Evolutionary conservation across 208 protist species (phyloP).

Genomic region (Trypanosoma cruzi): DNA sequence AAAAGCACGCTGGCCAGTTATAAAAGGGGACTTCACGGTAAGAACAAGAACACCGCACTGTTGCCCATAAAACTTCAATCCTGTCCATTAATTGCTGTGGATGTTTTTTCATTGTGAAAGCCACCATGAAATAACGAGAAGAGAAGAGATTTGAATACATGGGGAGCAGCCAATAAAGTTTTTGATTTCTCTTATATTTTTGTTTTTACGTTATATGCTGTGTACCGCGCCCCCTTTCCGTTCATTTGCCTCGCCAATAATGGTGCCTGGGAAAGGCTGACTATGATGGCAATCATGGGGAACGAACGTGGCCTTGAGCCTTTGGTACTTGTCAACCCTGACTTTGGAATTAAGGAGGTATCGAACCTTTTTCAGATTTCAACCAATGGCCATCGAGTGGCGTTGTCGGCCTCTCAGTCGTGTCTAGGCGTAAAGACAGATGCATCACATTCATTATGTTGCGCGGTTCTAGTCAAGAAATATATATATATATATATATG

Average conservation of each 20-base stretch:
- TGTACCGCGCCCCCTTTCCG: slow-evolving; percentile 27
- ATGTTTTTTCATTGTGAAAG: not conserved
- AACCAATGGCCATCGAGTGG: slow-evolving; percentile 1
- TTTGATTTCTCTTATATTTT: slow-evolving; percentile 12
- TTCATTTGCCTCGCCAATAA: slow-evolving; percentile 10
- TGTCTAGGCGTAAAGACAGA: slow-evolving; percentile 16
- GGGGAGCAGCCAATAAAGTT: not conserved
- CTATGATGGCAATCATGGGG: slow-evolving; percentile 15
- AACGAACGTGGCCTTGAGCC: not conserved
- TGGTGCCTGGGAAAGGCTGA: not conserved
- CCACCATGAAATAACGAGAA: not conserved
- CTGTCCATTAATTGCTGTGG: not conserved
- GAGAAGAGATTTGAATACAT: slow-evolving; percentile 1
- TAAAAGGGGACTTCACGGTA: slow-evolving; percentile 89
- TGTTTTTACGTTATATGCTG: slow-evolving; percentile 24
- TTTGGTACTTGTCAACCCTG: slow-evolving; percentile 10
- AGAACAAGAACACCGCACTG: slow-evolving; percentile 94
- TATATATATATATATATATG: too few species aligned
- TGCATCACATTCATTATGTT: slow-evolving; percentile 13
- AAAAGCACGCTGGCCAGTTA: slow-evolving; percentile 91
- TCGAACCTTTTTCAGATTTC: slow-evolving; percentile 19
- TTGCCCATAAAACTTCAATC: slow-evolving; percentile 5
- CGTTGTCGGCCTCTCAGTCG: slow-evolving; percentile 1
- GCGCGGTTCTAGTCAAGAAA: slow-evolving; percentile 7
- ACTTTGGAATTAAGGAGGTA: slow-evolving; percentile 12